Conservation (phyloP, 306 rosid genomes). For the Cicer judaicum region DNA sequence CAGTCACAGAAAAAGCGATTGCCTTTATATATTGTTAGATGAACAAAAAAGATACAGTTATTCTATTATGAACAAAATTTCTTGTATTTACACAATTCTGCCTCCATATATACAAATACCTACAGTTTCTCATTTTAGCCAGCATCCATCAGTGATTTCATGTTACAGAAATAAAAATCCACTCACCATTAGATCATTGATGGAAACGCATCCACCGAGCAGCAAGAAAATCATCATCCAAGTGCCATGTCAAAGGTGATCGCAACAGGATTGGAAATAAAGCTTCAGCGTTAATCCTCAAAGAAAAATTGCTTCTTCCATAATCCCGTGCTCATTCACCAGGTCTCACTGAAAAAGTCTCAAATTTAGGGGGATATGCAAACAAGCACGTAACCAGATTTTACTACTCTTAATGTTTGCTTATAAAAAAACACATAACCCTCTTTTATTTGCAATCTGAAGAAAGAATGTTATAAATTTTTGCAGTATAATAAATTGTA, state of each 20-base stretch:
- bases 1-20: too few relatives aligned
- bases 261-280: slow-evolving; percentile 16
- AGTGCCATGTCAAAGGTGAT: slow-evolving; percentile 9
- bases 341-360: slow-evolving; percentile 43
- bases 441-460: slow-evolving; percentile 23
- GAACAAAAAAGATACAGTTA: neutral
- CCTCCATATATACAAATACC: slow-evolving; percentile 35
- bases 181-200: slow-evolving; percentile 22
- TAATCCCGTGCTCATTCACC: slow-evolving; percentile 47
- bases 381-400: slow-evolving; percentile 14
- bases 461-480: neutral
- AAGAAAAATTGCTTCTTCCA: slow-evolving; percentile 25
- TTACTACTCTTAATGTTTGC: neutral
- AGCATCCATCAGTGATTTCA: slow-evolving; percentile 30
- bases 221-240: slow-evolving; percentile 32
- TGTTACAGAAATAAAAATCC: slow-evolving; percentile 24
- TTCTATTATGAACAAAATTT: slow-evolving; percentile 34
- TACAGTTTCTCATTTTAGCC: slow-evolving; percentile 10
- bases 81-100: slow-evolving; percentile 35
- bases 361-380: slow-evolving; percentile 41
- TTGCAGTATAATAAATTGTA: slow-evolving; percentile 2
- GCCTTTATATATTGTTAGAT: too few relatives aligned
- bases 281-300: slow-evolving; percentile 37
- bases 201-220: slow-evolving; percentile 14
- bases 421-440: neutral